Evolutionary conservation across 106 monocot genomes (phyloP), one percentile per base, ranked within the genome.

Genomic region (Apostasia shenzhenica): DNA sequence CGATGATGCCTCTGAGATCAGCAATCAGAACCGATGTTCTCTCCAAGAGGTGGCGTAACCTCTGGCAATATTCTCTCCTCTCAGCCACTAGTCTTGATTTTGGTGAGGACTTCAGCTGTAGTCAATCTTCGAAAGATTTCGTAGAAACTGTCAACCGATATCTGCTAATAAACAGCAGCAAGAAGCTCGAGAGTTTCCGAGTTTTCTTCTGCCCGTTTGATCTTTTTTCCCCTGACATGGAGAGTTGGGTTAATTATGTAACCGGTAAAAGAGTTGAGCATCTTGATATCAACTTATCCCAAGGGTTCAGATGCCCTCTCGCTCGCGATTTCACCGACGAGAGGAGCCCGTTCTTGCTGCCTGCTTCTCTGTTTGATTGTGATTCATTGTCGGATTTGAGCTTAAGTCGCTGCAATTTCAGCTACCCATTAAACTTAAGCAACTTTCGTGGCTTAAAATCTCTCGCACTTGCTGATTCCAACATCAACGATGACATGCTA

Each of bases 261-360:
- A 47, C 59, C 14, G 12, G 8, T 1, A 81, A 70, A 63, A 50
- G 66, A 3, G 75, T 85, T 26, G 53, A 75, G 40, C 68, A 72
- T 49, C 78, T 85, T 3, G 75, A 78, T 14, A 51, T 81, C n/a
- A 76, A 79, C 74, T 76, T 85, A 40, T 73, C 78, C 4, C 68
- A 64, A 50, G 68, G 71, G 40, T 66, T 69, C 14, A 56, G 48
- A 46, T 59, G 67, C 13, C 51, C 52, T 6, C 2, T 1, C 0
- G 61, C 47, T 26, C 9, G 55, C 9, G 26, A 26, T 6, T 72
- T 68, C 40, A 45, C 46, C 1, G 56, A 81, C 41, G 72, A 68
- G 45, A 55, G 63, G 14, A 46, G 6, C 10, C 51, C 54, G 3
- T 69, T 76, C 11, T 40, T 49, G 41, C 38, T 81, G 7, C 72